Conservation (phyloP, 2,329 filamentous ascomycete genomes). For the Cladosporium sp. region DNA sequence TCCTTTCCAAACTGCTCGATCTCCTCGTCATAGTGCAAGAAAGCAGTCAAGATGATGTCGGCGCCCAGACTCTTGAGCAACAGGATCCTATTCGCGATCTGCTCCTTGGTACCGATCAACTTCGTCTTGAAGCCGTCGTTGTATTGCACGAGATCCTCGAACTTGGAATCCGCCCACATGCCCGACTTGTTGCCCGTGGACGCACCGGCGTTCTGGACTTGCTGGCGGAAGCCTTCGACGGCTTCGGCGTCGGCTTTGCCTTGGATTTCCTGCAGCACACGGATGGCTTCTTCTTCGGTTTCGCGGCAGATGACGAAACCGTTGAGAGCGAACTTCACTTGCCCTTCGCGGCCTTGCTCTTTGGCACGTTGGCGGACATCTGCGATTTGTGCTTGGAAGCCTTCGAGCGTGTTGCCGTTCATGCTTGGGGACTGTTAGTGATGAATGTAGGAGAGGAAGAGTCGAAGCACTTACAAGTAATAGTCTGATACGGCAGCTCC, state of each 20-base stretch:
- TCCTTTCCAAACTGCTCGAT: constrained; percentile 46
- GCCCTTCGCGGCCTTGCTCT: constrained; percentile 39
- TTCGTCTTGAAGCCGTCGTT: constrained; percentile 55
- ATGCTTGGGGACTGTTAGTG: constrained; percentile 29
- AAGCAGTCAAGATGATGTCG: constrained; percentile 43
- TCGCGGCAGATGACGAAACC: constrained; percentile 48
- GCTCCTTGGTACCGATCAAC: constrained; percentile 48
- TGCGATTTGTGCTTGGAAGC: constrained; percentile 47
- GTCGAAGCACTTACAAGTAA: constrained; percentile 37
- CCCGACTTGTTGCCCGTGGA: constrained; percentile 45
- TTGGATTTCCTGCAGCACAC: constrained; percentile 48
- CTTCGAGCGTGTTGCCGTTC: constrained; percentile 53
- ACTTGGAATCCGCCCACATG: constrained; percentile 51
- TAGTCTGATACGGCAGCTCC: constrained; percentile 46
- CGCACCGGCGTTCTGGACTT: constrained; percentile 48
- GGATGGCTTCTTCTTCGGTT: constrained; percentile 47
- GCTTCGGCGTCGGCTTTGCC: constrained; percentile 50
- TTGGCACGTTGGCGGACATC: constrained; percentile 46
- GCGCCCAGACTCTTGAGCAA: constrained; percentile 44
- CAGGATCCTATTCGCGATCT: constrained; percentile 48
- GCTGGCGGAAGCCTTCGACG: constrained; percentile 46
- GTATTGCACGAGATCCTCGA: constrained; percentile 52
- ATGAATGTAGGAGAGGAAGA: not conserved
- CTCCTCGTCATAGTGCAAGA: constrained; percentile 51
- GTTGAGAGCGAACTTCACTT: constrained; percentile 48